Base-by-base conservation (phyloP, 2,329 filamentous ascomycete genomes). In the Penicillium sp. region DNA sequence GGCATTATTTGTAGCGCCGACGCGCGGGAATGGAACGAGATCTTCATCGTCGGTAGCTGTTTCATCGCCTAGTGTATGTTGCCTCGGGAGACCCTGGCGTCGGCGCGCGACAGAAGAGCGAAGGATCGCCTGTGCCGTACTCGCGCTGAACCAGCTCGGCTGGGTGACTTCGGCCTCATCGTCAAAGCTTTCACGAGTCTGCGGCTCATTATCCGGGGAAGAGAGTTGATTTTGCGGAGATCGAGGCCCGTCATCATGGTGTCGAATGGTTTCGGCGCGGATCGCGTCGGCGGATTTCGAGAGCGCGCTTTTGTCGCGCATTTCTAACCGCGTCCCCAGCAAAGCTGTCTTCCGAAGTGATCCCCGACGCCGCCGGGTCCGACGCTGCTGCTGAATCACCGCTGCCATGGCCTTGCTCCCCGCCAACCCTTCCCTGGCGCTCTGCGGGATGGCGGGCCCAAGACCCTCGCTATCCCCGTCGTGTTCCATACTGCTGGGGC, bases 41-140 rank as follows among this genome's bases (percentile, higher is more conserved):
- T 93, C 86, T 45, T 94, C 87, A 42, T 94, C 87, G 58, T 93
- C 85, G 1, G 85, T 93, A 3, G 84, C 88, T 16, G 82, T 85
- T 25, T 80, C 76, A 55, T 84, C 74, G 39, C 59, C 76, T 10
- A 76, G 74, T 41, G 78, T 71, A 13, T 72, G 71, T 22, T 77
- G 74, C 52, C 73, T 77, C 17, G 72, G 69, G 28, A 72, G 59
- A 49, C 48, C 62, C 51, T 46, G 62, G 22, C 48, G 56, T 34
- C 44, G 61, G 52, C 47, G 61, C 47, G 45, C 37, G 13, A 47
- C 32, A 16, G 60, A 54, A 23, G 55, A 35, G n/a, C 52, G 49
- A 13, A 44, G 23, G 7, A 28, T 31, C 28, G 50, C 51, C 30
- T 51, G 52, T 4, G 42, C 36, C 10, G 42, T 35, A 30, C 28